Evolutionary conservation across 2,329 filamentous ascomycete genomes (phyloP), one percentile per base, ranked within the genome.

Genomic region (Cadophora sp.): DNA sequence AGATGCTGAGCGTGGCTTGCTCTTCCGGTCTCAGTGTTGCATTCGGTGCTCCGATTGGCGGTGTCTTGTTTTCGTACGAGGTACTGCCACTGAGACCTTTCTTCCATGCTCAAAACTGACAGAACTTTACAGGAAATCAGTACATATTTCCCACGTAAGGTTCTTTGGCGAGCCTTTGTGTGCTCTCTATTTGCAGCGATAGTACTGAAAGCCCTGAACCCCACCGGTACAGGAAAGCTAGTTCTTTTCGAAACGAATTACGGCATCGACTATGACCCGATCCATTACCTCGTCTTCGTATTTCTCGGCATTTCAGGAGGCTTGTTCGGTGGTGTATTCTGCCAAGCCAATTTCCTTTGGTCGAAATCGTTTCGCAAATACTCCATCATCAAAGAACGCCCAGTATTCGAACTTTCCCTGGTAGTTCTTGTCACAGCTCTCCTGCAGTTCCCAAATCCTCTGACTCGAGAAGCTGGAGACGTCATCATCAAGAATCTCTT

Each of bases 201-300:
- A 58, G 80, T 85, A 4, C 79, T 89, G 26, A 86, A 84, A 73
- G 82, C 82, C 2, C 79, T 89, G n/a, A 87, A 89, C 73, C 87
- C 86, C 0, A 87, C 81, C 1, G 85, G 86, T 0, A 89, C 86
- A 0, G 87, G 87, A 2, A 88, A 87, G 72, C 79, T 89, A 4
- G 86, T 87, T 0, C 81, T 89, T 5, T 89, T 88, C 73, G 85
- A 89, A 72, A 88, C 86, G 4, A 83, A 85, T 62, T 89, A 88
- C 69, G 85, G 84, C 4, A 83, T 83, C 2, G 81, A 83, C n/a
- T 89, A 88, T 72, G 76, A 81, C n/a, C 76, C 83, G 1, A 74
- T 83, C 11, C 85, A 89, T 71, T 88, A 88, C 72, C 73, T 86
- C 2, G 80, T 87, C 40, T 89, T 89, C 74, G 77, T 87, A 4